phyloP scores from a whole-genome alignment of 1,284 basidiomycete species.

The Apiotrichum gamsii region DNA sequence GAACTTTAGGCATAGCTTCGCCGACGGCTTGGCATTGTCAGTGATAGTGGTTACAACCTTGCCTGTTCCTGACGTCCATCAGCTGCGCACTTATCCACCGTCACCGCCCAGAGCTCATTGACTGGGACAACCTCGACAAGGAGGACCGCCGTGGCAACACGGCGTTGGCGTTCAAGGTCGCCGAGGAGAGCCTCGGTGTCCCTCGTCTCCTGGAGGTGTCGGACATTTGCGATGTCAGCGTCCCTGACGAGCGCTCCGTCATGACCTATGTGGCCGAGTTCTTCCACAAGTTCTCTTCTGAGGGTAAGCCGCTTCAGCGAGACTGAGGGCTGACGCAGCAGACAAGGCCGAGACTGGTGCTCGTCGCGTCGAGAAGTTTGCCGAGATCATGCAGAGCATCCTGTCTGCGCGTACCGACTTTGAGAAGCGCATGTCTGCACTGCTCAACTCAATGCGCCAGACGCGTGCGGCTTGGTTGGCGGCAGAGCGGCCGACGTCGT shows the following conservation, averaged over 20 bases:
- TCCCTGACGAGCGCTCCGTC: constrained; percentile 83
- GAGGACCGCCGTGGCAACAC: constrained; percentile 73
- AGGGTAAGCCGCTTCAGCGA: constrained; percentile 57
- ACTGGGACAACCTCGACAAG: constrained; percentile 80
- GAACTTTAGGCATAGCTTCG: constrained; percentile 89
- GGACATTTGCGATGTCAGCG: constrained; percentile 81
- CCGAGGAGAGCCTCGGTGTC: constrained; percentile 78
- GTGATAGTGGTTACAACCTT: constrained; percentile 43
- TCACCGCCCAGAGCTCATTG: constrained; percentile 85
- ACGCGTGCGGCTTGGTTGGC: constrained; percentile 62
- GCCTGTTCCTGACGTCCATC: constrained; percentile 9
- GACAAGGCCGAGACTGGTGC: constrained; percentile 94
- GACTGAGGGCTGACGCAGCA: constrained; percentile 37
- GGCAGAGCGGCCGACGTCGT: constrained; percentile 63
- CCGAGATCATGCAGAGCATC: constrained; percentile 75
- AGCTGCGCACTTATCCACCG: constrained; percentile 95
- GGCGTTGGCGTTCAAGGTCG: constrained; percentile 74
- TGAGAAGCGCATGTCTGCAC: constrained; percentile 65
- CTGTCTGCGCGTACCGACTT: constrained; percentile 66
- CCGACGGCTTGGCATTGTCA: constrained; percentile 88
- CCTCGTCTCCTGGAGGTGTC: constrained; percentile 95
- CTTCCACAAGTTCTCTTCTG: constrained; percentile 96
- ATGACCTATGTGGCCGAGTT: constrained; percentile 71
- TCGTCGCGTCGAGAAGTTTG: constrained; percentile 89
- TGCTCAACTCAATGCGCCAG: constrained; percentile 59